Base-by-base conservation (phyloP, 306 rosid genomes). In the Lupinus albus region DNA sequence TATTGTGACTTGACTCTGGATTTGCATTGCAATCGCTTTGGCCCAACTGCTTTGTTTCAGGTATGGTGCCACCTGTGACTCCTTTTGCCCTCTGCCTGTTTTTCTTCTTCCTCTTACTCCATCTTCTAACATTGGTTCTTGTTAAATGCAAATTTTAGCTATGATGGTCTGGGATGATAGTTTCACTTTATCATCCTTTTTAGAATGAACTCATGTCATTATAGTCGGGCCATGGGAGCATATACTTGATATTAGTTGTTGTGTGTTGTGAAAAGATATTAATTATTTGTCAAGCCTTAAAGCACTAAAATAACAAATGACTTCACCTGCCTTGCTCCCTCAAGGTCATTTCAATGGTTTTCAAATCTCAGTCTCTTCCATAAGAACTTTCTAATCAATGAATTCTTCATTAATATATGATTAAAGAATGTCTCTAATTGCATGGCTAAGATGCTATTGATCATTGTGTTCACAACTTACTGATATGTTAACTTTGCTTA, bases 11-110 rank as follows among this genome's bases (percentile, higher is more conserved):
- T 89, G 54, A 84, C 88, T 20, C 84, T 93, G 82, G 98, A 93
- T 79, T 83, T 93, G 72, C 98, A 89, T 75, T 82, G 91, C 84
- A 93, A 93, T 74, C 86, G 86, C 62, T 89, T 89, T 74, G 94
- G 98, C 53, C 87, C 91, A 30, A 83, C 89, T 68, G 71, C 96
- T 39, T 79, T 93, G 85, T 84, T 70, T 72, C 95, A 89, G 89
- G 96, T 93, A 55, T 68, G 78, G 3, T 55, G 45, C 78, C 71
- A 12, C 30, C 33, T 41, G 45, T 68, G 30, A 67, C 56, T 58
- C 68, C 36, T 42, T 75, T 65, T 68, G 36, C 52, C 64, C 68
- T 67, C 30, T 25, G 30, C 30, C 2, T 25, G 30, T 25, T 25
- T 25, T 25, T 25, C 30, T 25, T 25, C 72, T 52, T 15, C 70